Base-by-base conservation (phyloP, 176 grass and related monocot species). In the Ensete ventricosum region DNA sequence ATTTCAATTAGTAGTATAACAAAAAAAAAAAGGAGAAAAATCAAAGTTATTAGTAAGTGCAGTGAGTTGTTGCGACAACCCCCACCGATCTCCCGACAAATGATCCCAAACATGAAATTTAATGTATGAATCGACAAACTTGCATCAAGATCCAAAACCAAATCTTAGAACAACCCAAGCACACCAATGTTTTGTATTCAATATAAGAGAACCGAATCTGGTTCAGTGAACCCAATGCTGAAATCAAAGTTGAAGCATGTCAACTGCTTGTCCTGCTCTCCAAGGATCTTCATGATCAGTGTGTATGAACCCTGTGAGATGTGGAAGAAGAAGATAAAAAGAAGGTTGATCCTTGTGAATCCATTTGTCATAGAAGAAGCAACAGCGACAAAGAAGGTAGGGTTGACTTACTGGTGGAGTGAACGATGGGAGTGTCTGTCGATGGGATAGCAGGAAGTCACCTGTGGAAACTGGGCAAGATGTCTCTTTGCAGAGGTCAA, bases 211-310 rank as follows among this genome's bases (percentile, higher is more conserved):
- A 43, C 6, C 34, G 4, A 43, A 43, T 43, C 34, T 6, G 34
- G 34, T 43, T 43, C 77, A 19, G 70, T 74, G 22, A 86, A 81
- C 8, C 88, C 88, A 6, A 95, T 90, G 54, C 76, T 81, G 71
- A 95, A 95, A 14, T 64, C 88, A 48, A 96, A 91, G 29, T 59
- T 81, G 67, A 96, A 87, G 88, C 92, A 96, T 76, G 86, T 91
- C 80, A 96, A 64, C 53, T 83, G 79, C 71, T 87, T 68, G 0
- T 74, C n/a, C 0, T 83, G 17, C 22, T 78, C 82, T 17, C 89
- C 86, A 43, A 74, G 9, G 67, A 93, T 78, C 73, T 80, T 90
- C 90, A 97, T 97, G 48, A 25, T 77, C 77, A 97, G 82, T 1
- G 82, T 83, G 77, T 97, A 97, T 4, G 87, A 88, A 23, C 93